Conservation (phyloP, 192 early-diverging fungal species). For the Funneliformis mosseae region DNA sequence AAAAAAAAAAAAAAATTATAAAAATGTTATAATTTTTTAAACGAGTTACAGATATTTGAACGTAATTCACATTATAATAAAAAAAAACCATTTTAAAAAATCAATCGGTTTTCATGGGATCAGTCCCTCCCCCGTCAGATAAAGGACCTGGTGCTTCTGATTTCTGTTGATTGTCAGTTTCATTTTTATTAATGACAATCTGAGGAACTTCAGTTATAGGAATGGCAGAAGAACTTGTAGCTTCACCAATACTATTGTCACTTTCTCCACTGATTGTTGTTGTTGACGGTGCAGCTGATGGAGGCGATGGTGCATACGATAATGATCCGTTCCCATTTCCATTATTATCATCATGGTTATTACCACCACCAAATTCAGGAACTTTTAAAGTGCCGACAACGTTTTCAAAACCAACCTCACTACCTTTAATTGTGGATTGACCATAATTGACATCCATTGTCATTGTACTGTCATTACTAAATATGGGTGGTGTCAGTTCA, state of each 20-base stretch:
- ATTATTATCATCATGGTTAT: background rate
- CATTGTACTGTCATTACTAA: background rate
- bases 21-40: too few relatives aligned
- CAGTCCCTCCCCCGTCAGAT: background rate
- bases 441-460: background rate
- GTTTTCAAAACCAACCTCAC: background rate
- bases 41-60: too few relatives aligned
- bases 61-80: too few relatives aligned
- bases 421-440: background rate
- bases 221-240: background rate
- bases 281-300: background rate
- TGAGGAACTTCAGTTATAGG: background rate
- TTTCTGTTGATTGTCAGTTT: background rate
- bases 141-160: background rate
- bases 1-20: too few relatives aligned
- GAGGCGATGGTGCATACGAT: background rate
- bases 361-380: background rate
- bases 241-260: background rate
- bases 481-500: background rate
- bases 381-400: background rate
- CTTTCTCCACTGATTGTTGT: background rate
- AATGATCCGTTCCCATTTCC: background rate
- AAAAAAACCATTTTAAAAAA: background rate
- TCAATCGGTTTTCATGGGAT: background rate
- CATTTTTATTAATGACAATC: background rate